Conservation (phyloP, 2,329 filamentous ascomycete species). For the Didymosphaeria variabile region DNA sequence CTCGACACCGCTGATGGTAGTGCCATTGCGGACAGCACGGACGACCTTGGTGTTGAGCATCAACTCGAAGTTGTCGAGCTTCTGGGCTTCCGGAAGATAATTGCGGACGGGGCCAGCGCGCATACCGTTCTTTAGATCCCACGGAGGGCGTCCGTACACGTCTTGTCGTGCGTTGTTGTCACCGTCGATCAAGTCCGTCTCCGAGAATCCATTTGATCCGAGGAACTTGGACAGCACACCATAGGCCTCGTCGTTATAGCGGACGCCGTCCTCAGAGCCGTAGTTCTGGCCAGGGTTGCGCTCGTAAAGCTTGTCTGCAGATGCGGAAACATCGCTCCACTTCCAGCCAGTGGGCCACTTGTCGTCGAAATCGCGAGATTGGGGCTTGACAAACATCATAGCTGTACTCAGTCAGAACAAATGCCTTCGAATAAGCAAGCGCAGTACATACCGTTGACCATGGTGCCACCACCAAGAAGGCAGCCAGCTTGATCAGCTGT, state of each 20-base stretch:
- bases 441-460: constrained; percentile 72
- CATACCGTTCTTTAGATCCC: constrained; percentile 71
- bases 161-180: constrained; percentile 69
- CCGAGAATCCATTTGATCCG: constrained; percentile 67
- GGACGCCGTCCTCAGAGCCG: constrained; percentile 70
- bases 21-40: constrained; percentile 69
- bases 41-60: constrained; percentile 72
- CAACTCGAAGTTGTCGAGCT: constrained; percentile 70
- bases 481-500: constrained; percentile 77
- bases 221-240: constrained; percentile 70
- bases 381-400: constrained; percentile 47
- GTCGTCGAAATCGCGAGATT: constrained; percentile 69
- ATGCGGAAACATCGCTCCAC: constrained; percentile 65
- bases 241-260: constrained; percentile 72
- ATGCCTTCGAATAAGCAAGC: constrained; percentile 56
- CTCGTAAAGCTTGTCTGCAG: constrained; percentile 71
- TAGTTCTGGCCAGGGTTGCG: constrained; percentile 74
- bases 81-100: constrained; percentile 70
- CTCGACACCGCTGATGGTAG: constrained; percentile 70
- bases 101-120: constrained; percentile 74
- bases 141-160: constrained; percentile 68
- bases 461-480: constrained; percentile 71
- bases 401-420: constrained; percentile 21
- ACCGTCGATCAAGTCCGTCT: constrained; percentile 66
- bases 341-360: constrained; percentile 79